Percentiles rank a stretch among this genome's conserved stretches.
phyloP scores from a whole-genome alignment of 176 grass and related monocot genomes.

The Pharus latifolius region DNA sequence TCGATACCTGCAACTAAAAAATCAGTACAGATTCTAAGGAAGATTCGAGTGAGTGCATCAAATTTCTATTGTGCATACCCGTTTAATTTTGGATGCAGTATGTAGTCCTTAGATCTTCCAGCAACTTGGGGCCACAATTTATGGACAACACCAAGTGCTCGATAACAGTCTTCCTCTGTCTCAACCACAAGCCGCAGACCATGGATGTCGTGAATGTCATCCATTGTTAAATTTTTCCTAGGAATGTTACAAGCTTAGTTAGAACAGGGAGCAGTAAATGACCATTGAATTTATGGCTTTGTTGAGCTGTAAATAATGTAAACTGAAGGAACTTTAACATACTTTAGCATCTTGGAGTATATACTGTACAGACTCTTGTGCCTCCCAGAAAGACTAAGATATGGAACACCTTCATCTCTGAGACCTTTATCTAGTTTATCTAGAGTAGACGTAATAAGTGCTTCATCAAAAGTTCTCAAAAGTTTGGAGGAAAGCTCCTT shows the following conservation, averaged over 20 bases:
- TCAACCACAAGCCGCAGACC: slow-evolving; percentile 84
- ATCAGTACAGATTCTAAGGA: slow-evolving; percentile 1
- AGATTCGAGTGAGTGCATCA: not conserved
- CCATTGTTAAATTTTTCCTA: slow-evolving; percentile 79
- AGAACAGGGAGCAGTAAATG: not conserved
- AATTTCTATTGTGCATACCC: slow-evolving; percentile 32
- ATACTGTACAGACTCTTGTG: slow-evolving; percentile 89
- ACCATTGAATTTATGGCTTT: not conserved
- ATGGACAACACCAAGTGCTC: slow-evolving; percentile 62
- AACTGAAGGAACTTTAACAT: slow-evolving; percentile 1
- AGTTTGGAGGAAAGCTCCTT: slow-evolving; percentile 58
- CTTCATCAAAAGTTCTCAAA: slow-evolving; percentile 59
- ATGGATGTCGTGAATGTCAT: slow-evolving; percentile 89
- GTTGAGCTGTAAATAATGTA: slow-evolving; percentile 3
- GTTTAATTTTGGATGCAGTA: slow-evolving; percentile 63
- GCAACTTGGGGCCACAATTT: slow-evolving; percentile 51
- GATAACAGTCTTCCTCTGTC: slow-evolving; percentile 76
- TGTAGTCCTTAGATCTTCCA: slow-evolving; percentile 91
- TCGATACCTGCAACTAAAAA: slow-evolving; percentile 43
- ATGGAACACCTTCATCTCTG: slow-evolving; percentile 48
- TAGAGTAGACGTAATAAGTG: slow-evolving; percentile 46
- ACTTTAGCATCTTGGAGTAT: slow-evolving; percentile 87
- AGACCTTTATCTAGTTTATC: slow-evolving; percentile 59
- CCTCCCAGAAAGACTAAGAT: slow-evolving; percentile 67
- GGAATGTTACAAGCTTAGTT: not conserved